phyloP scores from a whole-genome alignment of 441 rosid genomes.

The Cnidoscolus chayamansa region DNA sequence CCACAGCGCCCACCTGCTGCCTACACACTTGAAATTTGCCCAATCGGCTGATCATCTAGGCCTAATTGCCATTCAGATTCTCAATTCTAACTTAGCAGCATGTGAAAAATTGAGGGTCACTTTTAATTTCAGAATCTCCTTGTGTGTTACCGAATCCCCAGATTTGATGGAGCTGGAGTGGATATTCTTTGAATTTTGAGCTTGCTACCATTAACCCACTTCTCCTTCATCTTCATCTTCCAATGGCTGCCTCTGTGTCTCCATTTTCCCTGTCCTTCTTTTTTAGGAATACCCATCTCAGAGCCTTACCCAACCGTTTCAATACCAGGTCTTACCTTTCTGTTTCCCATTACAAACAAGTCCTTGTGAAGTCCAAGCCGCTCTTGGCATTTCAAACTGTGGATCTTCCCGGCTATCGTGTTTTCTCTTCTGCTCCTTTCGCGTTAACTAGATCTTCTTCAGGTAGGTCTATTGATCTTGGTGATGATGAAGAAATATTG shows the following conservation, averaged over 20 bases:
- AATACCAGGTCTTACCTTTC: constrained; percentile 14
- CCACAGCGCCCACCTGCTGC: no score
- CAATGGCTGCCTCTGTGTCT: constrained; percentile 50
- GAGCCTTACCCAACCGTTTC: constrained; percentile 21
- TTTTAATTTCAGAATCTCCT: not conserved
- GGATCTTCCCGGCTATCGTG: constrained; percentile 10
- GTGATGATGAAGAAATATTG: constrained; percentile 36
- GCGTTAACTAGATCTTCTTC: constrained; percentile 25
- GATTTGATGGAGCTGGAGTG: not conserved
- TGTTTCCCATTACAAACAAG: constrained; percentile 7
- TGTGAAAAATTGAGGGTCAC: not conserved
- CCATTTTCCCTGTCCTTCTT: constrained; percentile 31
- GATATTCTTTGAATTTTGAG: not conserved
- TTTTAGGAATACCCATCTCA: constrained; percentile 35
- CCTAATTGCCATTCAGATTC: not conserved
- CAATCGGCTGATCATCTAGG: no score
- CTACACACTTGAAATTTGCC: not conserved
- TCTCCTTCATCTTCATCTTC: not conserved
- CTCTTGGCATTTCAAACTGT: constrained; percentile 20
- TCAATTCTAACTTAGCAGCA: not conserved
- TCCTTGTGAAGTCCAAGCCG: constrained; percentile 24
- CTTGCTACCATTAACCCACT: not conserved
- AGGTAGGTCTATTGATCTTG: constrained; percentile 32
- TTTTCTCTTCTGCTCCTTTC: constrained; percentile 17
- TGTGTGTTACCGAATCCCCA: not conserved